Conservation (phyloP, 1,284 basidiomycete species). For the Apiotrichum siamense region DNA sequence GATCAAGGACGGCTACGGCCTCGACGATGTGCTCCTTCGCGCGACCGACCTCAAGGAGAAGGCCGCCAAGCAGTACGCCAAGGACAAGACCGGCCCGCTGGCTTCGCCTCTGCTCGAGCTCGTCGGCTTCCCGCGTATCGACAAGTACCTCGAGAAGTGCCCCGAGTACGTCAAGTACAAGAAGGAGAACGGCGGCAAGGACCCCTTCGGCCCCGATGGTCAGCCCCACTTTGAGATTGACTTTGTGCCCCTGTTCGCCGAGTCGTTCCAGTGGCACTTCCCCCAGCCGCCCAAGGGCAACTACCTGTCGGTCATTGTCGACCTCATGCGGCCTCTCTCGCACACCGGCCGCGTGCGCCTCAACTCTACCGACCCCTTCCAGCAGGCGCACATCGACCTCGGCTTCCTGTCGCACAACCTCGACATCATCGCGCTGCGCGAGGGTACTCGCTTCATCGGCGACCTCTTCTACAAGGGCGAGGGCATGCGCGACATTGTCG, state of each 20-base stretch:
- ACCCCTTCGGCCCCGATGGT: slow-evolving; percentile 13
- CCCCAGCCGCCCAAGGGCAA: slow-evolving; percentile 7
- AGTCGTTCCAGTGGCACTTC: slow-evolving; percentile 14
- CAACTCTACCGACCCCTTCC: slow-evolving; percentile 55
- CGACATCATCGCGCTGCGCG: slow-evolving; percentile 34
- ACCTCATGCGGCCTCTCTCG: slow-evolving; percentile 13
- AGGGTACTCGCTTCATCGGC: slow-evolving; percentile 11
- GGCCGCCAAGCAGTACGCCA: slow-evolving; percentile 4
- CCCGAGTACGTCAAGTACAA: slow-evolving; percentile 11
- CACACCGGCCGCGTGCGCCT: slow-evolving; percentile 45
- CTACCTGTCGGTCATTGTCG: slow-evolving; percentile 13
- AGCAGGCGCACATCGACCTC: slow-evolving; percentile 58
- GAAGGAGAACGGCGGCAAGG: slow-evolving; percentile 9
- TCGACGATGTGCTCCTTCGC: slow-evolving; percentile 11
- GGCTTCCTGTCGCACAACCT: slow-evolving; percentile 50
- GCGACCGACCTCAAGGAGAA: not conserved
- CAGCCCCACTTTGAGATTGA: slow-evolving; percentile 18
- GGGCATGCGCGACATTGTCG: slow-evolving; percentile 27
- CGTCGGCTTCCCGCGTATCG: slow-evolving; percentile 14
- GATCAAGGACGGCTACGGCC: slow-evolving; percentile 15
- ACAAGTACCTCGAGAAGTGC: slow-evolving; percentile 5
- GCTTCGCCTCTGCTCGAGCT: slow-evolving; percentile 9
- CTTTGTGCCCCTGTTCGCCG: slow-evolving; percentile 12
- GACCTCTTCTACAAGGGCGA: slow-evolving; percentile 19
- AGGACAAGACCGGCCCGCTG: slow-evolving; percentile 6